Percentiles rank a stretch among this genome's conserved stretches.
phyloP scores from a whole-genome alignment of 768 basidiomycete species.

The Leucocoprinus birnbaumii region DNA sequence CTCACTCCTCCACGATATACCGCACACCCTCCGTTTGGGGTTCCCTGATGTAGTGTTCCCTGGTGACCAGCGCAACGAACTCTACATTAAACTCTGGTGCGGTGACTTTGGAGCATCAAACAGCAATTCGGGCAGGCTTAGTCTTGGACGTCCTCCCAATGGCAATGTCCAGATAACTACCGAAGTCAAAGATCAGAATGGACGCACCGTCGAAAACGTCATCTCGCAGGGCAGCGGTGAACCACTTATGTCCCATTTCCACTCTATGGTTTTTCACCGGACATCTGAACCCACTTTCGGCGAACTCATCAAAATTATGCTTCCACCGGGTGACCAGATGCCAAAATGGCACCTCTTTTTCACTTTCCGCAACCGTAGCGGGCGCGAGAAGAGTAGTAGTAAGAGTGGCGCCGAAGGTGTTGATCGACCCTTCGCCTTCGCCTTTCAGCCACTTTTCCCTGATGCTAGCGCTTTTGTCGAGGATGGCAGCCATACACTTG shows the following conservation, averaged over 20 bases:
- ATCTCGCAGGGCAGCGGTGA: slow-evolving; percentile 88
- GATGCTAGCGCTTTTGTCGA: slow-evolving; percentile 76
- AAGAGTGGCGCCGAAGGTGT: slow-evolving; percentile 36
- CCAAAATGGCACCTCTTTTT: slow-evolving; percentile 92
- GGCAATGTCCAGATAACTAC: slow-evolving; percentile 86
- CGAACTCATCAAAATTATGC: slow-evolving; percentile 85
- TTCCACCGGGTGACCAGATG: slow-evolving; percentile 58
- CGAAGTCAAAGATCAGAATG: slow-evolving; percentile 80
- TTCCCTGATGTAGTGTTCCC: slow-evolving; percentile 98
- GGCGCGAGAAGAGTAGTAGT: slow-evolving; percentile 25
- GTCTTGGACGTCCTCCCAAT: slow-evolving; percentile 53
- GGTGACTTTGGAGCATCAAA: slow-evolving; percentile 75
- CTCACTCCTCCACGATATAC: slow-evolving; percentile 75
- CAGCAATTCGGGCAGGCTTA: slow-evolving; percentile 46
- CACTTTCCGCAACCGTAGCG: slow-evolving; percentile 79
- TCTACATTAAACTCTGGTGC: slow-evolving; percentile 95
- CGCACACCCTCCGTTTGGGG: slow-evolving; percentile 82
- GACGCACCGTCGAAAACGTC: slow-evolving; percentile 61
- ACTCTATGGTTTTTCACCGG: slow-evolving; percentile 88
- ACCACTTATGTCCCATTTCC: slow-evolving; percentile 71
- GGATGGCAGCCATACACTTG: slow-evolving; percentile 83
- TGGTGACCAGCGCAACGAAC: slow-evolving; percentile 87
- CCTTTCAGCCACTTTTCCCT: slow-evolving; percentile 84
- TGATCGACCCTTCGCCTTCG: slow-evolving; percentile 89
- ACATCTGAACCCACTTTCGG: slow-evolving; percentile 90